Conservation (phyloP, 805 yeast genomes). For the Spathaspora boniae region DNA sequence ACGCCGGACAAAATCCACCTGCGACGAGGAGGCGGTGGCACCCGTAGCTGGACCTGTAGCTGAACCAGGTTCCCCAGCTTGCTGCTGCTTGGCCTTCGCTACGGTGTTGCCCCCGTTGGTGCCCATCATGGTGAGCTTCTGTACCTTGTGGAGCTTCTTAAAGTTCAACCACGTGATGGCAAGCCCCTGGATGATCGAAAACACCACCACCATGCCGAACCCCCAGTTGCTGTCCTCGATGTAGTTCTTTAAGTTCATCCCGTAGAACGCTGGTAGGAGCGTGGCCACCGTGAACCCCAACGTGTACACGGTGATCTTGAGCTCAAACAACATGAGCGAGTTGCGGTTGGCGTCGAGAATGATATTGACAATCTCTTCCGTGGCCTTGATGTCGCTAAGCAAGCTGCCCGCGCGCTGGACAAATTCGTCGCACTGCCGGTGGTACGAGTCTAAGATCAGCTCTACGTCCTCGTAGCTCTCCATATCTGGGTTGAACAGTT, state of each 20-base stretch:
- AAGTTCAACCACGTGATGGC: slow-evolving; percentile 55
- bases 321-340: slow-evolving; percentile 80
- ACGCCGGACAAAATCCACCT: neutral
- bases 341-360: slow-evolving; percentile 90
- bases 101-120: slow-evolving; percentile 1
- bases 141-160: slow-evolving; percentile 56
- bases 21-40: slow-evolving; percentile 1
- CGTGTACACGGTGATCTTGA: slow-evolving; percentile 79
- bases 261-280: slow-evolving; percentile 81
- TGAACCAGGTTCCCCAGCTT: neutral
- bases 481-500: slow-evolving; percentile 15
- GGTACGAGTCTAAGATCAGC: slow-evolving; percentile 83
- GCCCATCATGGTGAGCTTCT: slow-evolving; percentile 60
- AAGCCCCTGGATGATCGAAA: slow-evolving; percentile 53
- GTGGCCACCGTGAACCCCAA: slow-evolving; percentile 85
- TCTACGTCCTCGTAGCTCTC: slow-evolving; percentile 70
- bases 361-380: slow-evolving; percentile 90
- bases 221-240: slow-evolving; percentile 67
- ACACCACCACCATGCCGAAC: slow-evolving; percentile 52
- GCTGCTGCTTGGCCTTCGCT: neutral
- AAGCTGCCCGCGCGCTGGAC: slow-evolving; percentile 87
- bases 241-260: slow-evolving; percentile 79
- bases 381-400: slow-evolving; percentile 78
- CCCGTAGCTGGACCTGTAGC: slow-evolving; percentile 1
- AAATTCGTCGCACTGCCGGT: slow-evolving; percentile 87